Conservation (phyloP, 106 monocot genomes). For the Dendrobium catenatum region DNA sequence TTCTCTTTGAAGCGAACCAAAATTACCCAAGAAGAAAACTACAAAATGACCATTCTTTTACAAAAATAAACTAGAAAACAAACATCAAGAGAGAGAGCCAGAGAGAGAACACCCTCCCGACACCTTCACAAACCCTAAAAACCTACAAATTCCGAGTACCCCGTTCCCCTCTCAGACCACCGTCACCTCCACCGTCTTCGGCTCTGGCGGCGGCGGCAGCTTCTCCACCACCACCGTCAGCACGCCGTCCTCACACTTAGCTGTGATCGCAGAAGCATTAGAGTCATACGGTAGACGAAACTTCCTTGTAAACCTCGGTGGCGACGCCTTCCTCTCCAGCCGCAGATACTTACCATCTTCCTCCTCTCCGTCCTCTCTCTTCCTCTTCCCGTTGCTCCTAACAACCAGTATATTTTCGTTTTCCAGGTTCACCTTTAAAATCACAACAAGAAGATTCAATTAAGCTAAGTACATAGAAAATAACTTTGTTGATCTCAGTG, state of each 20-base stretch:
- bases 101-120: too few species aligned
- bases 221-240: conserved; percentile 56
- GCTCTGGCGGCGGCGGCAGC: conserved; percentile 38
- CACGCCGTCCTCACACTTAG: conserved; percentile 73
- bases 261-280: conserved; percentile 33
- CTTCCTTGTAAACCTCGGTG: conserved; percentile 35
- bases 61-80: too few species aligned
- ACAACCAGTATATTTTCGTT: conserved; percentile 50
- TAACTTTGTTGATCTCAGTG: too few species aligned
- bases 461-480: not conserved
- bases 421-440: conserved; percentile 62
- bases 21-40: too few species aligned
- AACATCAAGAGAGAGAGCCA: too few species aligned
- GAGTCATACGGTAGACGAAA: conserved; percentile 68
- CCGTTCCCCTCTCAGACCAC: conserved; percentile 21
- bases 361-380: conserved; percentile 44
- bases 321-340: conserved; percentile 34
- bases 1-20: too few species aligned
- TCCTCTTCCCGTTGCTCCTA: conserved; percentile 36
- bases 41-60: too few species aligned
- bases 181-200: conserved; percentile 37
- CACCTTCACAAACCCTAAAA: too few species aligned
- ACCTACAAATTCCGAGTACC: too few species aligned
- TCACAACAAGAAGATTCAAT: not conserved
- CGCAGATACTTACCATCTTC: conserved; percentile 50